These are phyloP conservation scores for Teunomyces funiuensis DNA, from an alignment of 805 yeast species.

Conservation along the genomic window DNA sequence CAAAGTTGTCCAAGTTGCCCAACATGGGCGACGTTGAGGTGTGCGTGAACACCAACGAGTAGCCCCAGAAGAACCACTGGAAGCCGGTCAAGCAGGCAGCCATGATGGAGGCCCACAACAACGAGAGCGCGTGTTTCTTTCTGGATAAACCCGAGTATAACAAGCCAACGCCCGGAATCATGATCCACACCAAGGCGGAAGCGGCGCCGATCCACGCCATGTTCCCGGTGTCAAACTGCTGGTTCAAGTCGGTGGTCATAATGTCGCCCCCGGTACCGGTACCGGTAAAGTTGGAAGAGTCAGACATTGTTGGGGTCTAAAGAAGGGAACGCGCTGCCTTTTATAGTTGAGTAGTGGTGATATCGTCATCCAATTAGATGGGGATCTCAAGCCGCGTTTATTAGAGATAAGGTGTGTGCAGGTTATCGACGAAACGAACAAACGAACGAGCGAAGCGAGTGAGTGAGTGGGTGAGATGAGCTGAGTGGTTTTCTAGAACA, in stretches of 20 bases:
- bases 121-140: slow-evolving; percentile 92
- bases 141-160: slow-evolving; percentile 91
- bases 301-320: slow-evolving; percentile 14
- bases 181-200: slow-evolving; percentile 86
- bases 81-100: slow-evolving; percentile 78
- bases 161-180: slow-evolving; percentile 95
- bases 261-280: slow-evolving; percentile 81
- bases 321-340: too few relatives aligned
- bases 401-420: too few relatives aligned
- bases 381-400: too few relatives aligned
- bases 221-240: slow-evolving; percentile 68
- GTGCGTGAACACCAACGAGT: slow-evolving; percentile 81
- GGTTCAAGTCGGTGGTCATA: slow-evolving; percentile 67
- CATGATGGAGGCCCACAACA: slow-evolving; percentile 93
- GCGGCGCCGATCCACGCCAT: slow-evolving; percentile 83
- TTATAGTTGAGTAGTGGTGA: too few relatives aligned
- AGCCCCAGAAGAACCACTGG: slow-evolving; percentile 99
- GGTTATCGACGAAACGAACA: too few relatives aligned
- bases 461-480: too few relatives aligned
- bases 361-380: too few relatives aligned
- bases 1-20: slow-evolving; percentile 80
- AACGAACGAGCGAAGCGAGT: too few relatives aligned
- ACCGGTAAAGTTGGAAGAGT: slow-evolving; percentile 40
- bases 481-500: too few relatives aligned
- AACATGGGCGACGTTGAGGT: slow-evolving; percentile 61